phyloP scores from a whole-genome alignment of 1,284 basidiomycete species.

The Moniliophthora roreri region DNA sequence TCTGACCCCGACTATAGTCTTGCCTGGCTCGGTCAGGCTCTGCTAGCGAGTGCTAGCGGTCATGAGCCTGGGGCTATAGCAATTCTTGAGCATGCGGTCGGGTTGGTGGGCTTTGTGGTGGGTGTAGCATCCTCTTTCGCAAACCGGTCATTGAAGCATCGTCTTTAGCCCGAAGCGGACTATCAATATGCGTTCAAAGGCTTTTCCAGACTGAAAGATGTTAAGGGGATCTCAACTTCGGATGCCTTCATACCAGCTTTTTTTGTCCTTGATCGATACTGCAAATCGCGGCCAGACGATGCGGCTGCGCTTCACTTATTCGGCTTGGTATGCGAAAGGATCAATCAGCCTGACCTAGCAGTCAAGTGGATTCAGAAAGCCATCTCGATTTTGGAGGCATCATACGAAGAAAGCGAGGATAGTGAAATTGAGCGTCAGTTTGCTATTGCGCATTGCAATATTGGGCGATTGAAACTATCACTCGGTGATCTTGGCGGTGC shows the following conservation, averaged over 20 bases:
- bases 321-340: constrained; percentile 82
- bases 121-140: constrained; percentile 25
- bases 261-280: constrained; percentile 80
- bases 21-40: constrained; percentile 94
- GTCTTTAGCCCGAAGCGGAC: constrained; percentile 75
- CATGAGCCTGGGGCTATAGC: constrained; percentile 65
- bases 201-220: constrained; percentile 46
- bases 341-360: constrained; percentile 73
- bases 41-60: constrained; percentile 73
- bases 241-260: constrained; percentile 72
- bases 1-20: constrained; percentile 88
- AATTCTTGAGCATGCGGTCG: constrained; percentile 83
- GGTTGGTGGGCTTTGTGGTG: constrained; percentile 70
- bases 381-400: constrained; percentile 76
- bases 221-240: constrained; percentile 21
- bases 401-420: constrained; percentile 89
- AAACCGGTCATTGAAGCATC: constrained; percentile 1
- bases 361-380: constrained; percentile 61
- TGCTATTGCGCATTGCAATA: constrained; percentile 79
- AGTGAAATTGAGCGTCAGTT: constrained; percentile 76
- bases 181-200: constrained; percentile 73
- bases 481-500: constrained; percentile 60
- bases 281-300: constrained; percentile 67
- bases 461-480: constrained; percentile 77
- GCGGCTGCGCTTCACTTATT: constrained; percentile 83